Evolutionary conservation across 2,329 filamentous ascomycete genomes (phyloP).

Genomic region (Tolypocladium paradoxum): DNA sequence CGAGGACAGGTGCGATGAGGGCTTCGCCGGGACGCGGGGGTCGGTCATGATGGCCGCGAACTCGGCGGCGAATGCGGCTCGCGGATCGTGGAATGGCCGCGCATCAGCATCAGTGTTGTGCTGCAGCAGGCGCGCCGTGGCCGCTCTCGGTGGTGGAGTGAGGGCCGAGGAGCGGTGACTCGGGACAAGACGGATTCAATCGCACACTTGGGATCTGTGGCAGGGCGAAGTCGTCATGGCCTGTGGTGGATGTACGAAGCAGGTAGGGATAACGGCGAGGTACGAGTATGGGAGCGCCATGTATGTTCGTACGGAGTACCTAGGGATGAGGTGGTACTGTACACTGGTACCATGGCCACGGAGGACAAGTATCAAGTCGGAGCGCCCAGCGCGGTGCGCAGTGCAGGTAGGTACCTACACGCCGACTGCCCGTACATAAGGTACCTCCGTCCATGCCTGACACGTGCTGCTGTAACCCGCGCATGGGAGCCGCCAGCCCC

Average conservation of each 20-base stretch:
- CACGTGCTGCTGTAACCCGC: neutral
- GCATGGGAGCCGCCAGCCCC: neutral
- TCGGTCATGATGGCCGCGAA: constrained; percentile 26
- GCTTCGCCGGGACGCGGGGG: constrained; percentile 16
- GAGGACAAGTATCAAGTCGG: neutral
- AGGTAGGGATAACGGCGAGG: neutral
- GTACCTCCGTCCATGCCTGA: neutral
- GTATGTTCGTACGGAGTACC: neutral
- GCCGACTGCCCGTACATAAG: no score
- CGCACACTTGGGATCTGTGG: neutral
- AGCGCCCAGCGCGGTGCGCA: no score
- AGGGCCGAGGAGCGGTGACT: neutral
- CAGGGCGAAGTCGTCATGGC: neutral
- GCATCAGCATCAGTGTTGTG: constrained; percentile 21
- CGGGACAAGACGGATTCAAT: neutral
- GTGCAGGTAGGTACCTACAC: neutral
- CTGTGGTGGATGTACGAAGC: neutral
- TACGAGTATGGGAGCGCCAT: neutral
- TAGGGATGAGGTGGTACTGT: no score
- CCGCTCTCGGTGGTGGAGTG: neutral
- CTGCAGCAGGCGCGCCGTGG: neutral
- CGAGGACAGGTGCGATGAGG: constrained; percentile 30
- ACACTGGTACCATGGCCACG: no score
- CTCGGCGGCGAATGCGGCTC: constrained; percentile 20
- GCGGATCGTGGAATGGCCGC: constrained; percentile 11